Evolutionary conservation across 2,329 filamentous ascomycete species (phyloP), one percentile per base, ranked within the genome.

Genomic region (Epichloe scottii): DNA sequence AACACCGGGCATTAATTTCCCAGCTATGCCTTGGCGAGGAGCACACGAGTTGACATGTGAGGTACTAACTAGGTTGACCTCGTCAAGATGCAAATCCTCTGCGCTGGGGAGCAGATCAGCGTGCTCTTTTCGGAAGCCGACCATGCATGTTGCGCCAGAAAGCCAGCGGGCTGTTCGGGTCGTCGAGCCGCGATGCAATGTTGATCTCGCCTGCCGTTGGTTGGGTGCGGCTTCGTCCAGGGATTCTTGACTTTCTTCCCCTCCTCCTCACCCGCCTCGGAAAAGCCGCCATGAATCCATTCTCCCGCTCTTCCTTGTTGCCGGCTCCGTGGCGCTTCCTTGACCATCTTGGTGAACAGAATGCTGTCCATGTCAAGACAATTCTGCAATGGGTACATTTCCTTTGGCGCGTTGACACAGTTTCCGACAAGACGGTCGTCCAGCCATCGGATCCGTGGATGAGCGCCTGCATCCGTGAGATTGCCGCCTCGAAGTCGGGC

Each of bases 351-450:
- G 8, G 65, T 37, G 23, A 64, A 68, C 0, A 66, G 75, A 44
- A 73, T 73, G 56, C 77, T 79, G 44, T 72, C 66, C 2, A 75
- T 68, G 46, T 75, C 68, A 8, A 72, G 62, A 49, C 73, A 72
- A 47, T 73, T 81, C 51, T 84, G 76, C 0, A 77, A 62, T 6
- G 84, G 77, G n/a, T 73, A 73, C 71, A 79, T 80, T 0, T 71
- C 66, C 11, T 66, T 67, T 0, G 82, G 79, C 1, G 79, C 72
- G 56, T 85, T 85, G 12, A 78, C 69, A 63, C 80, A n/a, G n/a
- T n/a, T n/a, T n/a, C n/a, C n/a, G n/a, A n/a, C n/a, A n/a, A n/a
- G n/a, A n/a, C n/a, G 23, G 23, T 23, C 23, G 23, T 23, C 23
- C 23, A 26, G 23, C 23, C 23, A 26, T 26, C 23, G 23, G 23